A percentile compares a stretch with the other conserved stretches of the same genome.
Conservation (phyloP, 371 early-diverging fungal species). For the Haplosporangium sp. region DNA sequence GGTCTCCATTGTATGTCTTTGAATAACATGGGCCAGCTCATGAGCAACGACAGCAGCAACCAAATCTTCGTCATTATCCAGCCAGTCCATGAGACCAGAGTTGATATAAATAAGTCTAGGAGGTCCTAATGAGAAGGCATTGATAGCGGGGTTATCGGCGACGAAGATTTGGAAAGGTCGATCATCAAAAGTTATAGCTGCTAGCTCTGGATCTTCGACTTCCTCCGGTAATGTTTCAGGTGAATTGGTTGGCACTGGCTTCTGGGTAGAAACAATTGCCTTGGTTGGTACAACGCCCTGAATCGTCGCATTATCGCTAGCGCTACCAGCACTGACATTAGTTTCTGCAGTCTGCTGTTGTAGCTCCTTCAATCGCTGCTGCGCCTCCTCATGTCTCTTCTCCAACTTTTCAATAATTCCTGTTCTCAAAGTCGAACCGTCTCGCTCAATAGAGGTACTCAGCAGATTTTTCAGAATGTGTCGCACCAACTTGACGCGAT, state of each 20-base stretch:
- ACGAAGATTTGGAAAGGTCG: conserved; percentile 52
- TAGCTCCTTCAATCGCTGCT: conserved; percentile 16
- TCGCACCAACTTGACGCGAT: conserved; percentile 26
- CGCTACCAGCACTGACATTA: background rate
- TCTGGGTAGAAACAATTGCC: conserved; percentile 36
- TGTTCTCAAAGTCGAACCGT: conserved; percentile 47
- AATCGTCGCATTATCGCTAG: background rate
- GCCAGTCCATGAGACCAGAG: conserved; percentile 58
- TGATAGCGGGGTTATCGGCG: conserved; percentile 39
- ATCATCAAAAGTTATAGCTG: conserved; percentile 36
- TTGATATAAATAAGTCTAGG: conserved; percentile 59
- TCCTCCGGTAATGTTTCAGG: background rate
- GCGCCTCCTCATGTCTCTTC: conserved; percentile 33
- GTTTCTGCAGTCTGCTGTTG: conserved; percentile 18
- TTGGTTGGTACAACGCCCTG: conserved; percentile 10
- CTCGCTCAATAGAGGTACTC: conserved; percentile 42
- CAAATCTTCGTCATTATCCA: conserved; percentile 65
- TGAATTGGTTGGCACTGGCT: conserved; percentile 10
- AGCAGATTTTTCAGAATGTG: conserved; percentile 45
- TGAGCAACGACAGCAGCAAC: conserved; percentile 72
- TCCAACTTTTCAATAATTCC: conserved; percentile 38
- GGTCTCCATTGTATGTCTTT: conserved; percentile 71
- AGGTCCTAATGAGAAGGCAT: conserved; percentile 47
- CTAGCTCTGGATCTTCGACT: conserved; percentile 29
- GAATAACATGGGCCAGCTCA: conserved; percentile 72